phyloP scores from a whole-genome alignment of 352 stramenopile species.

The Phytophthora aleatoria region DNA sequence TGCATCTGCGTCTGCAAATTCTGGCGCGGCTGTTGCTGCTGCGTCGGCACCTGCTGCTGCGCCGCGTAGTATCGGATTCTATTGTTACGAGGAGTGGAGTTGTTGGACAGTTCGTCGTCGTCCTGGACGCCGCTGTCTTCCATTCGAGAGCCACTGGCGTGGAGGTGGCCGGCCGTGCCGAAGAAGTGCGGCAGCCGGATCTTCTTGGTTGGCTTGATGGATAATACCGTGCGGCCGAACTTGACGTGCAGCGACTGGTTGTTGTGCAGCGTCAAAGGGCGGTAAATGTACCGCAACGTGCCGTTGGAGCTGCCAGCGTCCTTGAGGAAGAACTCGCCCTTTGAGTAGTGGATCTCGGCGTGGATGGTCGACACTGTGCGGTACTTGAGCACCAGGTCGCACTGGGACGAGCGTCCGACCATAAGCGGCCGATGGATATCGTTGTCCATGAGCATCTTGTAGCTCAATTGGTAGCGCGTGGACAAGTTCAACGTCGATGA shows the following conservation, averaged over 20 bases:
- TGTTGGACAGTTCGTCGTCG: constrained; percentile 59
- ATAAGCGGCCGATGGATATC: constrained; percentile 91
- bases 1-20: constrained; percentile 68
- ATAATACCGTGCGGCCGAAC: constrained; percentile 86
- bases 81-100: constrained; percentile 74
- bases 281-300: constrained; percentile 94
- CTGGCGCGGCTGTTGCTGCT: constrained; percentile 37
- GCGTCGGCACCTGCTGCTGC: constrained; percentile 45
- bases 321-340: constrained; percentile 95
- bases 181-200: constrained; percentile 88
- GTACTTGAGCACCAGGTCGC: constrained; percentile 95
- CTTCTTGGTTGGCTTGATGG: constrained; percentile 91
- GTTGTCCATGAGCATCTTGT: constrained; percentile 93
- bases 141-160: constrained; percentile 51
- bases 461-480: constrained; percentile 86
- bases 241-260: constrained; percentile 89
- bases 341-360: constrained; percentile 93
- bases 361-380: constrained; percentile 95
- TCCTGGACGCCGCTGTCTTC: constrained; percentile 62
- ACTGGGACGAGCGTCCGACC: constrained; percentile 93
- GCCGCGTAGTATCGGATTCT: constrained; percentile 59
- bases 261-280: constrained; percentile 90
- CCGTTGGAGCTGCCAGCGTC: constrained; percentile 95
- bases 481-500: constrained; percentile 86
- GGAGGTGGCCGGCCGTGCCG: constrained; percentile 53